These are phyloP conservation scores for Pichia sp. DNA, from an alignment of 1,139 yeast species.

Conservation along the genomic window DNA sequence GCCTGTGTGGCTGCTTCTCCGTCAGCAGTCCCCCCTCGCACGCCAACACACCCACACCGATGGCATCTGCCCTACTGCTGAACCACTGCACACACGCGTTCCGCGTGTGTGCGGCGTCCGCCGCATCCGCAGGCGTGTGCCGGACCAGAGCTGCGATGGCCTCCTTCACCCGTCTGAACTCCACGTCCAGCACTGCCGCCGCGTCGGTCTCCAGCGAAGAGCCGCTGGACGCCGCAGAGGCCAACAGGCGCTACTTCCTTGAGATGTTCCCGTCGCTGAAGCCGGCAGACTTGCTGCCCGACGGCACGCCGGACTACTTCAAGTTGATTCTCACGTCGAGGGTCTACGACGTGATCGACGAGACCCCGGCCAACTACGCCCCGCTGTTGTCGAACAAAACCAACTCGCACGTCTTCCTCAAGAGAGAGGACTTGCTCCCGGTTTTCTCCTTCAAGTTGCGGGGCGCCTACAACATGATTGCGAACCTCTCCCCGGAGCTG, in stretches of 20 bases:
- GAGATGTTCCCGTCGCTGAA: slow-evolving; percentile 46
- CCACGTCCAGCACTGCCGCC: neutral
- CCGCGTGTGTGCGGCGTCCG: too few species aligned
- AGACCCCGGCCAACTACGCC: slow-evolving; percentile 80
- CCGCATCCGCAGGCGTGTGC: too few species aligned
- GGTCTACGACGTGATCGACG: slow-evolving; percentile 91
- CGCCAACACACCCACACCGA: too few species aligned
- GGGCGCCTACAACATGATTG: slow-evolving; percentile 97
- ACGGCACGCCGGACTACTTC: slow-evolving; percentile 87
- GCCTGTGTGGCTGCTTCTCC: too few species aligned
- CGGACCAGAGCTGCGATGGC: too few species aligned
- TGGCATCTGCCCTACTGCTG: too few species aligned
- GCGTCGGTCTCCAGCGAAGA: neutral
- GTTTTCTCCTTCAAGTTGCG: slow-evolving; percentile 94
- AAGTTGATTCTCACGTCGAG: slow-evolving; percentile 85
- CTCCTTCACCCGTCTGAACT: neutral
- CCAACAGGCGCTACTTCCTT: slow-evolving; percentile 14
- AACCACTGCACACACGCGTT: too few species aligned
- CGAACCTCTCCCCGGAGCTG: slow-evolving; percentile 66
- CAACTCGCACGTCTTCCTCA: slow-evolving; percentile 68
- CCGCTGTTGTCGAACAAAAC: slow-evolving; percentile 67
- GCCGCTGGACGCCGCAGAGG: neutral
- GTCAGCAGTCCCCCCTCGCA: too few species aligned
- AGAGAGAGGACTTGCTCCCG: slow-evolving; percentile 90
- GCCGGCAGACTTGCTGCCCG: slow-evolving; percentile 47